These are phyloP conservation scores for Paraconiothyrium sp. DNA, from an alignment of 2,329 filamentous ascomycete genomes.

Conservation along the genomic window DNA sequence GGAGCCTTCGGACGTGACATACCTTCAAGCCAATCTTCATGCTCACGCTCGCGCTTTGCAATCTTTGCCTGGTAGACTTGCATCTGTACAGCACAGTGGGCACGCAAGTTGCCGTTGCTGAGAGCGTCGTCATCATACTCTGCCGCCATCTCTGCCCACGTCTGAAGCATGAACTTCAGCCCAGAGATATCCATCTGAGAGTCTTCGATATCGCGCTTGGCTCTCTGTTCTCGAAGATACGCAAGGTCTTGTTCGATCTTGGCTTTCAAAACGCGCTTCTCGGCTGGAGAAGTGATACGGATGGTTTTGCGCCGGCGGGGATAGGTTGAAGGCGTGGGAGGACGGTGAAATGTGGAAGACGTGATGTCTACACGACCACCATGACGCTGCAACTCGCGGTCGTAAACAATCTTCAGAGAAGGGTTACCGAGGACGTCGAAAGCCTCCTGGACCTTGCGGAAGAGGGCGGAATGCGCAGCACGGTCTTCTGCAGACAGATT, in stretches of 20 bases:
- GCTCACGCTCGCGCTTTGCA: slow-evolving; percentile 17
- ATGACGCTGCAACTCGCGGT: slow-evolving; percentile 23
- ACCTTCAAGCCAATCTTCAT: slow-evolving; percentile 22
- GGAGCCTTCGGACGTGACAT: slow-evolving; percentile 20
- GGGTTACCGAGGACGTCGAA: slow-evolving; percentile 29
- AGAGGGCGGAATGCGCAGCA: slow-evolving; percentile 19
- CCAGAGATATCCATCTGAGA: slow-evolving; percentile 14
- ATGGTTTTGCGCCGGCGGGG: slow-evolving; percentile 13
- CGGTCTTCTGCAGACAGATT: slow-evolving; percentile 22
- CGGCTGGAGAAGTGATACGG: slow-evolving; percentile 22
- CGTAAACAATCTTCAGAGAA: slow-evolving; percentile 26
- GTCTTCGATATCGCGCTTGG: slow-evolving; percentile 25
- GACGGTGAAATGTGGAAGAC: slow-evolving; percentile 19
- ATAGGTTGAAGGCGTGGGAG: not conserved
- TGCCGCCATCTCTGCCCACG: slow-evolving; percentile 26
- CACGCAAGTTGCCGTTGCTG: slow-evolving; percentile 12
- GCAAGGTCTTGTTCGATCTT: slow-evolving; percentile 24
- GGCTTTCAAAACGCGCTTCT: slow-evolving; percentile 25
- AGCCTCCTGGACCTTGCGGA: slow-evolving; percentile 26
- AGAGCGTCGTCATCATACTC: slow-evolving; percentile 20
- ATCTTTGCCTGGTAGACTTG: slow-evolving; percentile 31
- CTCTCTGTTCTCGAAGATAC: slow-evolving; percentile 20
- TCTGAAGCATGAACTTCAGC: slow-evolving; percentile 23
- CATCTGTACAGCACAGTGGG: slow-evolving; percentile 24
- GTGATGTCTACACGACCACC: slow-evolving; percentile 7